Evolutionary conservation across 192 early-diverging fungal species (phyloP), one percentile per base, ranked within the genome.

Genomic region (Helicostylum pulchrum): DNA sequence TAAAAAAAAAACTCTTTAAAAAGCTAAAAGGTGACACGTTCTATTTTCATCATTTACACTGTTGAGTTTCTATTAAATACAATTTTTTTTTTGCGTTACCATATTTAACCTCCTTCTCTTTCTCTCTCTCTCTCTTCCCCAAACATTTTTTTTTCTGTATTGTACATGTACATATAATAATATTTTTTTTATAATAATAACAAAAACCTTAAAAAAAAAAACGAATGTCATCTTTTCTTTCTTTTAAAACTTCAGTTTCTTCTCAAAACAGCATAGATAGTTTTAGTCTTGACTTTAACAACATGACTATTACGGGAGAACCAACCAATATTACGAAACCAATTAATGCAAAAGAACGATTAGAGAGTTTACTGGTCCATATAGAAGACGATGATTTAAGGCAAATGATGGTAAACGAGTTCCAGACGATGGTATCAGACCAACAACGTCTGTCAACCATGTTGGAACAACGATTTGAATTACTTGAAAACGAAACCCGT

Each of bases 401-500:
- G 17, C 51, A 62, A 6, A 21, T 60, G 6, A 53, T 68, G 39
- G 20, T 31, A 36, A 10, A 55, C 15, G 67, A 68, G 42, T 20
- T 68, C 1, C 43, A 48, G 20, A 61, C 46, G 0, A 53, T 68
- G 21, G 34, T 53, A 17, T 14, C 36, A 12, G 53, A 68, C 26
- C 67, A 68, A 11, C 59, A 68, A 9, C 59, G 60, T 0, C n/a
- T 61, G 11, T 26, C 62, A 2, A 62, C 42, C 23, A 53, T 53
- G 51, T 45, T 62, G 11, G 59, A 62, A 21, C 50, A 52, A 17
- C 8, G 60, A 26, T 45, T 50, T 4, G 58, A 61, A 3, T 11
- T 45, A 2, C 17, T 68, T 14, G 67, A 68, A 23, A 36, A 62
- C 39, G 60, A 68, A 36, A 62, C 50, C 39, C 39, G n/a, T 5